These are phyloP conservation scores for Immersiporthe knoxdaviesiana DNA, from an alignment of 2,329 filamentous ascomycete genomes.

Conservation along the genomic window DNA sequence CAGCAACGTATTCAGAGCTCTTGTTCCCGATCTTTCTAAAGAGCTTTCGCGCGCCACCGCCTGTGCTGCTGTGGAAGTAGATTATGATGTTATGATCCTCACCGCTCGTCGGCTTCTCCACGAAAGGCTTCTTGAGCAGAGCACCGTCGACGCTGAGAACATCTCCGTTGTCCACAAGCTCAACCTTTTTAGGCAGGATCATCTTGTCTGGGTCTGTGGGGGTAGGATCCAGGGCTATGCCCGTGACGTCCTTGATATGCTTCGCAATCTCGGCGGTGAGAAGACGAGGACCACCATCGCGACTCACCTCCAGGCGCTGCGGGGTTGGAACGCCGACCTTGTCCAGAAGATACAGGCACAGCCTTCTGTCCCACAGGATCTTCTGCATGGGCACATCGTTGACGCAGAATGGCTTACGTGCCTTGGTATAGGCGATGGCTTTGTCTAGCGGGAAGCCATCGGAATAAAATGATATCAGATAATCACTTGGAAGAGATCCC, in stretches of 20 bases:
- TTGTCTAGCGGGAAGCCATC: slow-evolving; percentile 97
- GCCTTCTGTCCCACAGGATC: slow-evolving; percentile 90
- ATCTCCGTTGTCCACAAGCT: slow-evolving; percentile 88
- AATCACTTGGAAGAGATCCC: slow-evolving; percentile 62
- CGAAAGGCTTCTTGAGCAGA: slow-evolving; percentile 86
- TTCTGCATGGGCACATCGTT: slow-evolving; percentile 98
- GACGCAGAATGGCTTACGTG: slow-evolving; percentile 94
- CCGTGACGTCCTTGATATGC: slow-evolving; percentile 79
- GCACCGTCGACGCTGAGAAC: slow-evolving; percentile 85
- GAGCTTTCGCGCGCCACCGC: slow-evolving; percentile 82
- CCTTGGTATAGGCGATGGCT: slow-evolving; percentile 90
- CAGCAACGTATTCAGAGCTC: slow-evolving; percentile 89
- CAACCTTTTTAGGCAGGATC: slow-evolving; percentile 66
- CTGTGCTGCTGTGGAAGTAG: slow-evolving; percentile 78
- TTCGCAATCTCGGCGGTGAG: slow-evolving; percentile 79
- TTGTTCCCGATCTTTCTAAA: slow-evolving; percentile 99
- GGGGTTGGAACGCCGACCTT: slow-evolving; percentile 89
- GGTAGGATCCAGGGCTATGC: slow-evolving; percentile 72
- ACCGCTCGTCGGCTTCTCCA: slow-evolving; percentile 97
- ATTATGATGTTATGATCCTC: slow-evolving; percentile 99
- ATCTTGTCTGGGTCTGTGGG: slow-evolving; percentile 66
- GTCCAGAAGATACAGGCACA: slow-evolving; percentile 87
- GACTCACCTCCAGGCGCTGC: slow-evolving; percentile 83
- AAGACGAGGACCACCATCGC: slow-evolving; percentile 84
- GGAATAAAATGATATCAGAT: slow-evolving; percentile 96